Conservation (phyloP, 257 asterid genomes). For the Penstemon newberryi region DNA sequence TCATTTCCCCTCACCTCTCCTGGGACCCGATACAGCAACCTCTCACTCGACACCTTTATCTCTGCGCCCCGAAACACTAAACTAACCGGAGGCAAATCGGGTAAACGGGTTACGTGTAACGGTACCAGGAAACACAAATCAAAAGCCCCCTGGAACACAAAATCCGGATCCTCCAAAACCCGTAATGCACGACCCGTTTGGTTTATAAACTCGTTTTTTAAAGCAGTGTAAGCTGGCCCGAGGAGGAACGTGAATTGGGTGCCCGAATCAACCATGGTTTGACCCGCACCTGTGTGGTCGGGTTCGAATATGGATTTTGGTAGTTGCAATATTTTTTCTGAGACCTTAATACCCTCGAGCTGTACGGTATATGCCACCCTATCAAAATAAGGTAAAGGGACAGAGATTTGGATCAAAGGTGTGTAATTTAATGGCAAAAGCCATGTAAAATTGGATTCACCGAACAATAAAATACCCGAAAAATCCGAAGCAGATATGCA, state of each 20-base stretch:
- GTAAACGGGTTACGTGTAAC: constrained; percentile 30
- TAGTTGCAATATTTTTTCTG: constrained; percentile 44
- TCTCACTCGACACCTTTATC: constrained; percentile 50
- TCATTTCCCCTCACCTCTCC: constrained; percentile 57
- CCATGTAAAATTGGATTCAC: constrained; percentile 66
- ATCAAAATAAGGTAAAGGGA: constrained; percentile 80
- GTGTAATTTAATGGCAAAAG: constrained; percentile 67
- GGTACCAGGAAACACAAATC: constrained; percentile 69
- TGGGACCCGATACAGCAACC: constrained; percentile 58
- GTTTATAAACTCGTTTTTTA: constrained; percentile 54
- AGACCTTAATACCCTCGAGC: constrained; percentile 77
- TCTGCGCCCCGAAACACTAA: constrained; percentile 71
- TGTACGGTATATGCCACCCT: constrained; percentile 84
- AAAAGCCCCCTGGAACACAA: constrained; percentile 83
- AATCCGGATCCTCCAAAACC: constrained; percentile 71
- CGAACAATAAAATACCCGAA: constrained; percentile 68
- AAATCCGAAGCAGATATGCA: constrained; percentile 76
- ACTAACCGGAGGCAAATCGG: constrained; percentile 66
- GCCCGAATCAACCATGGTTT: constrained; percentile 95
- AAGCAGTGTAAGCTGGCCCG: constrained; percentile 65
- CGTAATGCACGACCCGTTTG: constrained; percentile 47
- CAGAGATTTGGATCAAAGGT: constrained; percentile 65
- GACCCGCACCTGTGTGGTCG: constrained; percentile 97
- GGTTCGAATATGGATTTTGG: constrained; percentile 76
- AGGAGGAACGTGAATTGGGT: constrained; percentile 91